Evolutionary conservation across 768 basidiomycete species (phyloP).

Genomic region (Saitozyma sp.): DNA sequence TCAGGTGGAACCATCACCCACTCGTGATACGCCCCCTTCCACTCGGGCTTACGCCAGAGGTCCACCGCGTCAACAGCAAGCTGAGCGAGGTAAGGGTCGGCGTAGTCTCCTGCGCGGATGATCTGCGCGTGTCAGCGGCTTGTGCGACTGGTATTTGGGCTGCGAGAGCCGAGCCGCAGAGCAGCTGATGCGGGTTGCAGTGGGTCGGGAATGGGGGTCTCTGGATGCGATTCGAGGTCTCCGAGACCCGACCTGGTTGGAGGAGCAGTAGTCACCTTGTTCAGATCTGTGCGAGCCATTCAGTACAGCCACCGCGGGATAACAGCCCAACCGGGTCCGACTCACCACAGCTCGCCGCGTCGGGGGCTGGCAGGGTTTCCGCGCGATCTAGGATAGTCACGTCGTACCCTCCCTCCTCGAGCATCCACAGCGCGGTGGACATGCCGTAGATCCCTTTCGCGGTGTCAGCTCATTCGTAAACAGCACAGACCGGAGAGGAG

Average conservation of each 20-base stretch:
- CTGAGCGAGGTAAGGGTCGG: slow-evolving; percentile 58
- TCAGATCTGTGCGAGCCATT: slow-evolving; percentile 49
- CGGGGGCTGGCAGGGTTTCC: slow-evolving; percentile 68
- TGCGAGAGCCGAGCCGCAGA: not conserved
- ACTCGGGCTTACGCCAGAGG: slow-evolving; percentile 66
- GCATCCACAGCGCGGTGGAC: slow-evolving; percentile 78
- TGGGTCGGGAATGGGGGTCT: too few relatives aligned
- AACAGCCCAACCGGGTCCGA: too few relatives aligned
- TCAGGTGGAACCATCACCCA: slow-evolving; percentile 42
- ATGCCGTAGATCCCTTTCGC: slow-evolving; percentile 67
- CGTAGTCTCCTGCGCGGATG: slow-evolving; percentile 52
- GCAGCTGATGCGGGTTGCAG: too few relatives aligned
- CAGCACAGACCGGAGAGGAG: not conserved
- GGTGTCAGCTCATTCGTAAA: too few relatives aligned
- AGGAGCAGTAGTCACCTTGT: slow-evolving; percentile 25
- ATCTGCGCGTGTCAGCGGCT: slow-evolving; percentile 30
- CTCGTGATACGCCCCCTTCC: slow-evolving; percentile 70
- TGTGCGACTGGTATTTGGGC: not conserved
- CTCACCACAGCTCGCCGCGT: slow-evolving; percentile 68
- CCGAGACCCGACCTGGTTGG: not conserved
- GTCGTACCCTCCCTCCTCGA: slow-evolving; percentile 63
- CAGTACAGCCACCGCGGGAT: slow-evolving; percentile 25
- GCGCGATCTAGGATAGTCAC: slow-evolving; percentile 78
- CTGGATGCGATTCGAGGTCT: too few relatives aligned
- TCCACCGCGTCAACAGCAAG: slow-evolving; percentile 75